Evolutionary conservation across 371 early-diverging fungal genomes (phyloP), one percentile per base, ranked within the genome.

Genomic region (Fennellomyces sp.): DNA sequence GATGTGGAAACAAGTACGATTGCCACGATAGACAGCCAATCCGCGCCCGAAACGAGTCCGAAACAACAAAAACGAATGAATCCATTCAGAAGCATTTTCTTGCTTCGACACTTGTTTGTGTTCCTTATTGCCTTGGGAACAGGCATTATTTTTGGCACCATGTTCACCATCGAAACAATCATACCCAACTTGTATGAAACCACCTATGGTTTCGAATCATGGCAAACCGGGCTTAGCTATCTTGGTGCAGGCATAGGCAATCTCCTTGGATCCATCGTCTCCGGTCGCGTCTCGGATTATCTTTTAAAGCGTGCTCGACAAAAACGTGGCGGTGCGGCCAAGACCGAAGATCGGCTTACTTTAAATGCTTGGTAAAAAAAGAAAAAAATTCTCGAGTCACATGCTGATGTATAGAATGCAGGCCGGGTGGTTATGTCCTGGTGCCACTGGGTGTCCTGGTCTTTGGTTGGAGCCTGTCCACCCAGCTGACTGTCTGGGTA

Each of bases 391-490:
- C 47, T 12, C 15, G 10, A 36, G 19, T 1, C 5, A 7, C 17
- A 38, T 50, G 33, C 31, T 60, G 61, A 67, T n/a, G 21, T 38
- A 62, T 64, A 11, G 5, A 50, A 38, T 57, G 59, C 58, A 81
- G 84, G 78, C 69, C 79, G 6, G 82, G 77, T 25, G 84, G 82
- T 3, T 78, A 78, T 42, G 25, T 79, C 13, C 60, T 82, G 7
- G 73, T 86, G 4, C 86, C 86, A 13, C 39, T 80, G 0, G 84
- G 84, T 2, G 68, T 78, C 0, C 66, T 86, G 1, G 25, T 86
- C 3, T 86, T 80, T 68, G 86, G 84, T 7, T 86, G 83, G 82
- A 72, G 78, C 30, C 73, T 80, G 13, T 57, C 71, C 31, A 61
- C 68, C 15, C 52, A 63, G 0, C 60, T 79, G 19, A 69, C 64